Conservation (phyloP, 352 stramenopile genomes). For the Phytophthora ramorum region DNA sequence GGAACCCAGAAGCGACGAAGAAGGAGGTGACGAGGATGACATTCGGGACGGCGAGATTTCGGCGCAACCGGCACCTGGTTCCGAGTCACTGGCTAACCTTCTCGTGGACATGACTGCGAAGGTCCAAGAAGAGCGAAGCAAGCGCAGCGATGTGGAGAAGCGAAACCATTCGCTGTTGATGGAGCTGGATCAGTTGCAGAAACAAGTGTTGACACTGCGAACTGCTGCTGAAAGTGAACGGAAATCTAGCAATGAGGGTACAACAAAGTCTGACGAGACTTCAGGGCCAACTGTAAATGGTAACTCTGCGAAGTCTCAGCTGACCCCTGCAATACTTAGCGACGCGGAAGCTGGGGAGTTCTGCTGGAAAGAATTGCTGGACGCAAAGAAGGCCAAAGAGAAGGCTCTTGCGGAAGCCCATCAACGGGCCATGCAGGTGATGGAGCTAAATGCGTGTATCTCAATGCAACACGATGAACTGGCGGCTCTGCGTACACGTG, state of each 20-base stretch:
- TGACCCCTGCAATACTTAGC: constrained; percentile 15
- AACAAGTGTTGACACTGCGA: constrained; percentile 63
- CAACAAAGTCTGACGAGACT: background rate
- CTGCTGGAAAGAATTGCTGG: constrained; percentile 66
- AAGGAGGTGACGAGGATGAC: constrained; percentile 14
- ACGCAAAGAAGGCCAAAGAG: constrained; percentile 60
- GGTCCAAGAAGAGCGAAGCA: constrained; percentile 60
- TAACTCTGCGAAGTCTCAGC: constrained; percentile 17
- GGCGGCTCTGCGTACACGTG: constrained; percentile 49
- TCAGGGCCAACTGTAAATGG: background rate
- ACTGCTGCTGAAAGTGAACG: constrained; percentile 35
- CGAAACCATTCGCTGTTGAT: constrained; percentile 72
- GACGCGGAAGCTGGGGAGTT: constrained; percentile 46
- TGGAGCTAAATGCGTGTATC: constrained; percentile 76
- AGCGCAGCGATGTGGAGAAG: constrained; percentile 62
- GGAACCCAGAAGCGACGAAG: constrained; percentile 17
- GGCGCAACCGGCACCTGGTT: background rate
- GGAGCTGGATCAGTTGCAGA: constrained; percentile 75
- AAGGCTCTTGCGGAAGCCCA: constrained; percentile 64
- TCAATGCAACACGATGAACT: constrained; percentile 85
- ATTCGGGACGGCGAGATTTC: constrained; percentile 1
- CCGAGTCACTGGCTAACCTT: constrained; percentile 55
- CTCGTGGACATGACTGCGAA: constrained; percentile 73
- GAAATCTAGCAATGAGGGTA: constrained; percentile 3
- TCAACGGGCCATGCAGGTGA: constrained; percentile 62